Evolutionary conservation across 129 eudicot genomes (phyloP).

Genomic region (carrot (Daucus carota)): DH1_v3.0 NC_030387.2:31565001-31565500

Average conservation of each 20-base stretch:
- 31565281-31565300: too few relatives aligned
- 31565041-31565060: neutral
- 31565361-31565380: neutral
- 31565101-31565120: too few relatives aligned
- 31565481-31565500: slow-evolving; percentile 51
- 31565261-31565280: too few relatives aligned
- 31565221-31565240: too few relatives aligned
- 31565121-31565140: too few relatives aligned
- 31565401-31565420: slow-evolving; percentile 14
- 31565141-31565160: neutral
- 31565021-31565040: neutral
- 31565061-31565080: neutral
- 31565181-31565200: too few relatives aligned
- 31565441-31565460: slow-evolving; percentile 16
- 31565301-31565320: neutral
- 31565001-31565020: neutral
- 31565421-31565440: slow-evolving; percentile 8
- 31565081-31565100: too few relatives aligned
- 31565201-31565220: too few relatives aligned
- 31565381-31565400: slow-evolving; percentile 8
- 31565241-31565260: too few relatives aligned
- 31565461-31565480: slow-evolving; percentile 34
- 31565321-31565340: neutral
- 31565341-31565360: too few relatives aligned
- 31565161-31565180: neutral